Conservation (phyloP, 495 filamentous ascomycete species). For the Annulohypoxylon nitens region DNA sequence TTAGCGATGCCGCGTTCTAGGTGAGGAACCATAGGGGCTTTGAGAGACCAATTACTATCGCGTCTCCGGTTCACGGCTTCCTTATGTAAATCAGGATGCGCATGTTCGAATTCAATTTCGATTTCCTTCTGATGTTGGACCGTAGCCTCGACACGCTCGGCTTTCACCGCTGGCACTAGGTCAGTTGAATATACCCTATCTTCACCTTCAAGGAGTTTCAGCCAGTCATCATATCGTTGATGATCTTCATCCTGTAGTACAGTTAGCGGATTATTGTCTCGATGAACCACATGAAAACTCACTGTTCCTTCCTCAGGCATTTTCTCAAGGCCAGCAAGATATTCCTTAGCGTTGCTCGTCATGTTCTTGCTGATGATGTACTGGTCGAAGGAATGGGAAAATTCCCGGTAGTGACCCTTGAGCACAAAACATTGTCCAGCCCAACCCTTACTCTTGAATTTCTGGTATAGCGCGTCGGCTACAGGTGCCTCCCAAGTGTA, state of each 20-base stretch:
- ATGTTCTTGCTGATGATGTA: slow-evolving; percentile 59
- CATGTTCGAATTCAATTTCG: slow-evolving; percentile 55
- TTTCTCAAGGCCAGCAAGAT: slow-evolving; percentile 56
- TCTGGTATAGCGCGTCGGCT: slow-evolving; percentile 57
- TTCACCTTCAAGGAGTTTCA: slow-evolving; percentile 53
- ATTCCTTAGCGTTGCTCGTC: slow-evolving; percentile 57
- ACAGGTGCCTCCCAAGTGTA: slow-evolving; percentile 62
- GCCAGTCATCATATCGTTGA: slow-evolving; percentile 55
- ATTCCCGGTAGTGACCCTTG: slow-evolving; percentile 64
- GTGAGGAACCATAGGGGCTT: slow-evolving; percentile 42
- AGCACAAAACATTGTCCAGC: slow-evolving; percentile 61
- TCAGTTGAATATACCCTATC: slow-evolving; percentile 54
- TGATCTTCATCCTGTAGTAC: slow-evolving; percentile 52
- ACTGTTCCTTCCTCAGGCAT: slow-evolving; percentile 50
- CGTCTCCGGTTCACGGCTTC: slow-evolving; percentile 53
- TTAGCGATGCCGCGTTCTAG: slow-evolving; percentile 41
- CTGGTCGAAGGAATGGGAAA: slow-evolving; percentile 60
- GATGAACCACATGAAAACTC: slow-evolving; percentile 17
- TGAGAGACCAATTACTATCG: slow-evolving; percentile 32
- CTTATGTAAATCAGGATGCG: slow-evolving; percentile 53
- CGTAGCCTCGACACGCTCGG: slow-evolving; percentile 54
- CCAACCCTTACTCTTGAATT: slow-evolving; percentile 59
- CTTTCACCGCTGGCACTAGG: slow-evolving; percentile 54
- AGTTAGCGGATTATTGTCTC: slow-evolving; percentile 18
- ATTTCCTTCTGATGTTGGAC: slow-evolving; percentile 57